Conservation (phyloP, 2,329 filamentous ascomycete species). For the Penicillium crustosum region DNA sequence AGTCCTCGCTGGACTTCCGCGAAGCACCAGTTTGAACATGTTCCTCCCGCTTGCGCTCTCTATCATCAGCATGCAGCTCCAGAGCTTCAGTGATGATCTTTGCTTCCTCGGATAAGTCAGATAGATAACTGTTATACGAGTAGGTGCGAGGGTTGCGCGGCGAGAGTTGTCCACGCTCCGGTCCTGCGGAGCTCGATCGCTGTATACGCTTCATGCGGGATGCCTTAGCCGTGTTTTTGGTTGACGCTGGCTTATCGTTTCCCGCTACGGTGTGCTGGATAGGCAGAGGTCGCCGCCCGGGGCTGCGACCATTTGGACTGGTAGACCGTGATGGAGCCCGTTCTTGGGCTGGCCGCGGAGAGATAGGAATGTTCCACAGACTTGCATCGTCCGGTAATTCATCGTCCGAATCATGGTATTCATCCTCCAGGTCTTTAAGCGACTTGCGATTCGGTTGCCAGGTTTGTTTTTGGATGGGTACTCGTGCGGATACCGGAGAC, state of each 20-base stretch:
- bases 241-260: conserved; percentile 24
- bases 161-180: conserved; percentile 43
- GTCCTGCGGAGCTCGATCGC: conserved; percentile 44
- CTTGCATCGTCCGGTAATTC: conserved; percentile 52
- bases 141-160: conserved; percentile 51
- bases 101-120: conserved; percentile 60
- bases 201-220: conserved; percentile 33
- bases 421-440: conserved; percentile 50
- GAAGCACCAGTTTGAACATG: conserved; percentile 47
- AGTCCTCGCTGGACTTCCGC: conserved; percentile 40
- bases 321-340: conserved; percentile 40
- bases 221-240: conserved; percentile 29
- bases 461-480: conserved; percentile 38
- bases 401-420: conserved; percentile 53
- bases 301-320: conserved; percentile 45
- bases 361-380: conserved; percentile 53
- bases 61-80: conserved; percentile 57
- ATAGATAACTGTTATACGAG: conserved; percentile 60
- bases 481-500: conserved; percentile 26
- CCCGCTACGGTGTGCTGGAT: conserved; percentile 41
- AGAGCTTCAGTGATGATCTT: conserved; percentile 60
- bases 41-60: conserved; percentile 47
- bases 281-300: conserved; percentile 43
- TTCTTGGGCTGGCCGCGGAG: conserved; percentile 45
- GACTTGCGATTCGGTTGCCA: conserved; percentile 49